These are phyloP conservation scores for Peronospora belbahrii DNA, from an alignment of 352 stramenopile species.

Conservation along the genomic window DNA sequence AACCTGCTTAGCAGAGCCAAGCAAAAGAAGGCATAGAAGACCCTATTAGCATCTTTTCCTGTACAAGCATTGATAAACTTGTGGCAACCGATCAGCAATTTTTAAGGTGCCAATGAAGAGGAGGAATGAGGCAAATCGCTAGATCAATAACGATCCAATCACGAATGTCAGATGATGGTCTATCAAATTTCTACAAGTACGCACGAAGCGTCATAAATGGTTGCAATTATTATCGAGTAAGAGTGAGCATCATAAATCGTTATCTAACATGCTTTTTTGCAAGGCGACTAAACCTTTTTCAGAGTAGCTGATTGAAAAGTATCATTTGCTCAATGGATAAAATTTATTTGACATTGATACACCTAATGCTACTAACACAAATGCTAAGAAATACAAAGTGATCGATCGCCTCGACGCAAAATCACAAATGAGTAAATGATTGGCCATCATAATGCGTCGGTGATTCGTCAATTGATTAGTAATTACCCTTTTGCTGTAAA, in stretches of 20 bases:
- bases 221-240: conserved; percentile 1
- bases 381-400: too few species aligned
- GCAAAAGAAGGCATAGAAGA: neutral
- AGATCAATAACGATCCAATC: neutral
- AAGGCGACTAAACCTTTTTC: conserved; percentile 87
- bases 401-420: too few species aligned
- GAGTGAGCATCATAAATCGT: conserved; percentile 66
- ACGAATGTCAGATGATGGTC: neutral
- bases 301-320: conserved; percentile 84
- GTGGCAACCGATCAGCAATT: neutral
- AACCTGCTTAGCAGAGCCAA: neutral
- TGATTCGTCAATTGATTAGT: conserved; percentile 2
- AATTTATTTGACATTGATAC: too few species aligned
- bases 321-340: conserved; percentile 85
- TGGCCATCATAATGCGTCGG: conserved; percentile 8
- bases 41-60: neutral
- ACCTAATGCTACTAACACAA: too few species aligned
- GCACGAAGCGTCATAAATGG: neutral
- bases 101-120: neutral
- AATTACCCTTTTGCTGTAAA: conserved; percentile 12
- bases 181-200: neutral
- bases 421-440: conserved; percentile 3
- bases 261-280: conserved; percentile 72
- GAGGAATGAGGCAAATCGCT: neutral
- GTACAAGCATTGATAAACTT: neutral